phyloP scores from a whole-genome alignment of 495 filamentous ascomycete species.

The Lasiosphaeria miniovina region DNA sequence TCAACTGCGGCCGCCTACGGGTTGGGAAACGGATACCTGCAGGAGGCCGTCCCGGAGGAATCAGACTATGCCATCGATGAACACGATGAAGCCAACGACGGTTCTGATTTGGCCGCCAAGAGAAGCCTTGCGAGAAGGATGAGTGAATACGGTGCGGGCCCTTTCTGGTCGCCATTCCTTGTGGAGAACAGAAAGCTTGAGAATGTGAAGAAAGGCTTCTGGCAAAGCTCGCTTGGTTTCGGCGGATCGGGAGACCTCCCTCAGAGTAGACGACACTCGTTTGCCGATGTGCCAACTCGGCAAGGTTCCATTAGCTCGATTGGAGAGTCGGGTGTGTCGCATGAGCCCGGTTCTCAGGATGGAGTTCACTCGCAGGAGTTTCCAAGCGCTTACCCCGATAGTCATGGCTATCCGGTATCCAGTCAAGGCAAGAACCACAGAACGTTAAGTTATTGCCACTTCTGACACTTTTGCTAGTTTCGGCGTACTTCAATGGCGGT shows the following conservation, averaged over 20 bases:
- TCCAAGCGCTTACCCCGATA: conserved; percentile 30
- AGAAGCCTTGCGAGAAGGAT: conserved; percentile 52
- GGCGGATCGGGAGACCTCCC: conserved; percentile 65
- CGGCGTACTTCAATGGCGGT: conserved; percentile 48
- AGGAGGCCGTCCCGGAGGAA: conserved; percentile 65
- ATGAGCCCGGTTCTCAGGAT: conserved; percentile 42
- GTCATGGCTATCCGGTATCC: conserved; percentile 27
- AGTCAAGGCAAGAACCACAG: conserved; percentile 30
- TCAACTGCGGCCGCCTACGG: conserved; percentile 52
- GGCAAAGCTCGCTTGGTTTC: conserved; percentile 86
- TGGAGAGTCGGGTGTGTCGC: conserved; percentile 49
- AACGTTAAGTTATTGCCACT: background rate
- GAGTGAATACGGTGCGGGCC: conserved; percentile 60
- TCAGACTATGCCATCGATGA: conserved; percentile 70
- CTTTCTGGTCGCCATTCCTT: conserved; percentile 54
- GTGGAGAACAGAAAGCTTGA: conserved; percentile 73
- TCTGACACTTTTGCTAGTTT: conserved; percentile 37
- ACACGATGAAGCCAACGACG: conserved; percentile 59
- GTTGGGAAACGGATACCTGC: conserved; percentile 58
- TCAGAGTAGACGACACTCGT: conserved; percentile 94
- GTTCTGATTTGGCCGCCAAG: conserved; percentile 51
- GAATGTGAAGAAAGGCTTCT: conserved; percentile 75
- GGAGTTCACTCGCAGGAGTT: conserved; percentile 38
- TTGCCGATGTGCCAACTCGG: conserved; percentile 73
- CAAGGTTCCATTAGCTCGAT: conserved; percentile 66